phyloP scores from a whole-genome alignment of 1,284 basidiomycete species.

The Rhodotorula glutinis region DNA sequence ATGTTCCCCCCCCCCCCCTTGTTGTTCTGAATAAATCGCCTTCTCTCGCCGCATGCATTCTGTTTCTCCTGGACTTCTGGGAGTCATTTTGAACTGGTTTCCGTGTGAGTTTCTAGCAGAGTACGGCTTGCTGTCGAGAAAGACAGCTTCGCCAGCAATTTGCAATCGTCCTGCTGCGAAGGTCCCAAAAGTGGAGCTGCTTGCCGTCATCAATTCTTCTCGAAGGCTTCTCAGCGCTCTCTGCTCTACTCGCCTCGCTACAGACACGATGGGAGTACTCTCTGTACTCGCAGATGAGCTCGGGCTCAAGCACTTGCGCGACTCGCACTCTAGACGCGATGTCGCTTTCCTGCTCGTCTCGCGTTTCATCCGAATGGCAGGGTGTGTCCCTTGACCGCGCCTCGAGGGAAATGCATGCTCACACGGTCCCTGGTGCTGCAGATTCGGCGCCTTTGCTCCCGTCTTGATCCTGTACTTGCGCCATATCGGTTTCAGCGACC shows the following conservation, averaged over 20 bases:
- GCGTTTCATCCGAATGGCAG: conserved; percentile 27
- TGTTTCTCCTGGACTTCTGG: too few species aligned
- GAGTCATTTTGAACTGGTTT: too few species aligned
- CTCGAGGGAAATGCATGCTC: neutral
- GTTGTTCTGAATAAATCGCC: neutral
- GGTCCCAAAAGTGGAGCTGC: neutral
- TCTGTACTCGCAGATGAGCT: conserved; percentile 14
- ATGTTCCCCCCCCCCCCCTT: too few species aligned
- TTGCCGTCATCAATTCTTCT: too few species aligned
- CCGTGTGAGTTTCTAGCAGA: too few species aligned
- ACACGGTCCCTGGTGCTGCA: neutral
- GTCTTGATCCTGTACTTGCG: conserved; percentile 32
- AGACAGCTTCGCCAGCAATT: too few species aligned
- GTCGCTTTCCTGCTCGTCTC: conserved; percentile 22
- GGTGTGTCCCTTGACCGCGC: conserved; percentile 4
- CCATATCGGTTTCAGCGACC: conserved; percentile 14
- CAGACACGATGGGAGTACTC: neutral
- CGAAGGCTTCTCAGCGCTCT: neutral
- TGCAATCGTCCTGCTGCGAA: too few species aligned
- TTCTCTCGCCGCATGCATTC: neutral
- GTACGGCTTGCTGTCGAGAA: too few species aligned
- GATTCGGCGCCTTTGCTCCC: conserved; percentile 35
- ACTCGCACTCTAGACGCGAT: conserved; percentile 14
- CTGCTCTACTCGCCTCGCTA: too few species aligned
- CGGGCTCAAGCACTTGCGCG: conserved; percentile 20